These are phyloP conservation scores for Nicotiana tomentosiformis DNA, from an alignment of 257 asterid genomes.

Conservation along the genomic window DNA sequence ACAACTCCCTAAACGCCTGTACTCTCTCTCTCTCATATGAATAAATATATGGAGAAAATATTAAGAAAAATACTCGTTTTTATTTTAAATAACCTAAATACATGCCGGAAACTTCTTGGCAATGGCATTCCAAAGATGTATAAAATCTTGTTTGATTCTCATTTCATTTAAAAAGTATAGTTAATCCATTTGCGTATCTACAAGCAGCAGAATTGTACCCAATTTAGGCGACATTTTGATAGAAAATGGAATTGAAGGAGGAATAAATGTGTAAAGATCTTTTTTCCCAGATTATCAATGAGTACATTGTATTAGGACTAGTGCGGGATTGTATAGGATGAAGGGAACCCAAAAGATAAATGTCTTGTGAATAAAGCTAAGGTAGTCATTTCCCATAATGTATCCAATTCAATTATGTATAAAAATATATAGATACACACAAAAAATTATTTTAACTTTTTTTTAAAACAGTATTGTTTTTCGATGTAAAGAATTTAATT, in stretches of 20 bases:
- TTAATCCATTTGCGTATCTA: neutral
- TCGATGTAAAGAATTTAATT: too few species aligned
- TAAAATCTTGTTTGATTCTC: neutral
- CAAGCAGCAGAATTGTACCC: slow-evolving; percentile 9
- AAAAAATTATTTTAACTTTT: too few species aligned
- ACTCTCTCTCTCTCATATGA: too few species aligned
- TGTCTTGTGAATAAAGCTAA: neutral
- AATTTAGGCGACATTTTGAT: slow-evolving; percentile 16
- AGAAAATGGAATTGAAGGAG: neutral
- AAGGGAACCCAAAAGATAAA: neutral
- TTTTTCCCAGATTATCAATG: neutral
- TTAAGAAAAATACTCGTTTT: too few species aligned
- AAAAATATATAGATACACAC: too few species aligned
- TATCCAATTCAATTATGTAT: too few species aligned
- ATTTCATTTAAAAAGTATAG: too few species aligned
- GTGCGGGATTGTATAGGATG: neutral
- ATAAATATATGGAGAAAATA: too few species aligned
- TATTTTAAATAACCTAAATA: neutral
- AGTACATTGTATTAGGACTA: slow-evolving; percentile 10
- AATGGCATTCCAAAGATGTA: neutral
- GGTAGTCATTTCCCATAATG: neutral
- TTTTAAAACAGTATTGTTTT: too few species aligned
- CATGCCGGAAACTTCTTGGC: neutral
- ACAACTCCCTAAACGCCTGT: too few species aligned
- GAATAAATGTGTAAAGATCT: neutral